Percentiles rank a stretch among this genome's conserved stretches.
Conservation (phyloP, 78 protist species). For the Polysphondylium violaceum region DNA sequence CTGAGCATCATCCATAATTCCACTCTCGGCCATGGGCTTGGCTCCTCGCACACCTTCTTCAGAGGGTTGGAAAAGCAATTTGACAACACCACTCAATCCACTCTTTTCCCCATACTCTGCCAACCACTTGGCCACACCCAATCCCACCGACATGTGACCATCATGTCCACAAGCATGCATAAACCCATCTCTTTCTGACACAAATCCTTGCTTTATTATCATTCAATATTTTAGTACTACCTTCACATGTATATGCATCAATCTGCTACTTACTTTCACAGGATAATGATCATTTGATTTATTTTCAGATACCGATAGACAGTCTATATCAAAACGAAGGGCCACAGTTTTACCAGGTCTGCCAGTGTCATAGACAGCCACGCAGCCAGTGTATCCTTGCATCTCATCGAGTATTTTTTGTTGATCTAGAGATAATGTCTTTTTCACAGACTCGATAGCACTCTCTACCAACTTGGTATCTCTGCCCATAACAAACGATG, state of each 20-base stretch:
- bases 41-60: slow-evolving; percentile 55
- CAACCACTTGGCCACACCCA: slow-evolving; percentile 36
- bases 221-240: too few relatives aligned
- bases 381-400: slow-evolving; percentile 16
- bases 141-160: slow-evolving; percentile 52
- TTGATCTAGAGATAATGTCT: not conserved
- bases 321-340: slow-evolving; percentile 41
- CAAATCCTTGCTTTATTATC: slow-evolving; percentile 9
- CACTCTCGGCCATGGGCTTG: slow-evolving; percentile 8
- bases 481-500: slow-evolving; percentile 3
- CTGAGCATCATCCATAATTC: slow-evolving; percentile 20
- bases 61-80: slow-evolving; percentile 46
- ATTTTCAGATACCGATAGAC: slow-evolving; percentile 28
- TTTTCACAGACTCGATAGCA: slow-evolving; percentile 1
- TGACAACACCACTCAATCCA: slow-evolving; percentile 1
- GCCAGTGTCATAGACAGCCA: slow-evolving; percentile 15
- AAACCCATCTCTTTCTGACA: not conserved
- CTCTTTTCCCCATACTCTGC: not conserved
- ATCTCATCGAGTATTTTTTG: slow-evolving; percentile 8
- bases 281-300: slow-evolving; percentile 6
- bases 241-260: too few relatives aligned
- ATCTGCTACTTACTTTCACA: too few relatives aligned
- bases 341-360: not conserved
- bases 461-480: not conserved
- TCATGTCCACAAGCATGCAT: slow-evolving; percentile 67